These are phyloP conservation scores for Leucogyrophana mollusca DNA, from an alignment of 768 basidiomycete species.

Conservation along the genomic window DNA sequence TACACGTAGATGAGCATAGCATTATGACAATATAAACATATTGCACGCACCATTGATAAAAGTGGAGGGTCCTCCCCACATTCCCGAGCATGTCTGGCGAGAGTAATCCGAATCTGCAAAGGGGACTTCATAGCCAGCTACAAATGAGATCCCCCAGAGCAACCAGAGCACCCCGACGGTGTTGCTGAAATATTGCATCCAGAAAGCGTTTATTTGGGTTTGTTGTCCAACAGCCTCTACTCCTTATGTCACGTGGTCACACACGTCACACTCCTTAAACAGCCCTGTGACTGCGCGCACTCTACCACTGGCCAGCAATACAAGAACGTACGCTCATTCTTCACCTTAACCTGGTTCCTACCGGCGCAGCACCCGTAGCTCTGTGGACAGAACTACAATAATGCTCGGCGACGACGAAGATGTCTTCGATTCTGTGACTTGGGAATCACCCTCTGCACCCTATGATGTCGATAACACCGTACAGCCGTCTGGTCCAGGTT, in stretches of 20 bases:
- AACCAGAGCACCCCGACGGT: constrained; percentile 15
- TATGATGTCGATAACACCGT: constrained; percentile 45
- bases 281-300: neutral
- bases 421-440: constrained; percentile 89
- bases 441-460: constrained; percentile 73
- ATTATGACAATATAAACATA: constrained; percentile 7
- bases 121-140: constrained; percentile 57
- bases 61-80: constrained; percentile 81
- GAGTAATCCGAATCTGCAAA: constrained; percentile 79
- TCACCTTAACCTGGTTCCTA: too few relatives aligned
- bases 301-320: neutral
- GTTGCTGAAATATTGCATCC: constrained; percentile 22
- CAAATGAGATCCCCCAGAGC: constrained; percentile 33
- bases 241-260: constrained; percentile 25
- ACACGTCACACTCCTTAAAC: constrained; percentile 2
- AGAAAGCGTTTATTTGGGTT: constrained; percentile 25
- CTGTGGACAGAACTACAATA: constrained; percentile 10
- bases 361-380: too few relatives aligned
- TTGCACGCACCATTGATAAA: constrained; percentile 78
- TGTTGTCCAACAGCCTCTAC: constrained; percentile 18
- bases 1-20: constrained; percentile 16
- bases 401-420: constrained; percentile 89
- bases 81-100: constrained; percentile 91
- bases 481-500: constrained; percentile 63
- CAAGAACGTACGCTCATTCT: neutral